A percentile compares a stretch with the other conserved stretches of the same genome.
Conservation (phyloP, 148 eudicot genomes). For the Cornus florida region DNA sequence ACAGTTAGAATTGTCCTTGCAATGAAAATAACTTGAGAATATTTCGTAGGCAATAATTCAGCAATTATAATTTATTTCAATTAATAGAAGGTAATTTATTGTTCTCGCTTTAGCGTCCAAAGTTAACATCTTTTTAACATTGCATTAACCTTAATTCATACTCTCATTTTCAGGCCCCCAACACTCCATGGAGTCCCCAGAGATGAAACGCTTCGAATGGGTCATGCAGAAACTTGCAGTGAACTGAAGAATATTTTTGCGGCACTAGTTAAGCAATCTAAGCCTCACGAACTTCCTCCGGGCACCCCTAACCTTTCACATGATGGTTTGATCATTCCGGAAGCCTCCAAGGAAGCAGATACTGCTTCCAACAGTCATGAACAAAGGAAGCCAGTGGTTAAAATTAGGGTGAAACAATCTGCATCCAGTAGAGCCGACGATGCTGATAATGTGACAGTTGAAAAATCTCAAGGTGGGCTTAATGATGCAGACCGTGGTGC, state of each 20-base stretch:
- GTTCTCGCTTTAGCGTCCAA: neutral
- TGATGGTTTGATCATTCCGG: conserved; percentile 22
- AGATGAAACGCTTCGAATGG: conserved; percentile 72
- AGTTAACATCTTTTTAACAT: neutral
- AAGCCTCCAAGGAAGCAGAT: conserved; percentile 46
- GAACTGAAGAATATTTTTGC: conserved; percentile 72
- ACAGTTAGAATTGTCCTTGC: neutral
- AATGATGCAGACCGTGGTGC: conserved; percentile 58
- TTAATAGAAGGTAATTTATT: neutral
- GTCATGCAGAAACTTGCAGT: conserved; percentile 65
- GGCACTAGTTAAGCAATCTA: conserved; percentile 73
- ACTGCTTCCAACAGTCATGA: conserved; percentile 59
- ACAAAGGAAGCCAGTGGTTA: conserved; percentile 49
- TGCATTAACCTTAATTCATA: neutral
- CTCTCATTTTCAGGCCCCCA: conserved; percentile 60
- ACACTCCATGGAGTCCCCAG: conserved; percentile 88
- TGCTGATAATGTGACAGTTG: conserved; percentile 36
- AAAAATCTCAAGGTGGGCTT: conserved; percentile 50
- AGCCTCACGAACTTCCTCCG: conserved; percentile 44
- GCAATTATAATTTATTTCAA: neutral
- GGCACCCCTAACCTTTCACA: conserved; percentile 24
- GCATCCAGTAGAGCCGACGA: conserved; percentile 61
- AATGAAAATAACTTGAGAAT: neutral
- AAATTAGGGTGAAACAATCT: conserved; percentile 66
- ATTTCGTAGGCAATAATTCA: neutral